Percentiles rank a stretch among this genome's conserved stretches.
phyloP scores from a whole-genome alignment of 352 stramenopile species.

The Phytophthora sansomeana region DNA sequence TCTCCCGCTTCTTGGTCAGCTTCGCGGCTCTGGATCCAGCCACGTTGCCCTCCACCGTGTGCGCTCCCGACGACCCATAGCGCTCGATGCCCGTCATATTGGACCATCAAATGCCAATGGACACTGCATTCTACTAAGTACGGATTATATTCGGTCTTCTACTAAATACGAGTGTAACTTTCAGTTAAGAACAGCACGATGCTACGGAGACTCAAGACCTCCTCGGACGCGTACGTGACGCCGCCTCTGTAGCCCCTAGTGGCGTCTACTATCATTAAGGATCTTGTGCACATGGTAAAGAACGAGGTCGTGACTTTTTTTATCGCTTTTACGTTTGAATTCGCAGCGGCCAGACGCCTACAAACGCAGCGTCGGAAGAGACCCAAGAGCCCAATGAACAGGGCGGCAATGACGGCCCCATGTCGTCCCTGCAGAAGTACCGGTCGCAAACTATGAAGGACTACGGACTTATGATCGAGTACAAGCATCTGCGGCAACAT shows the following conservation, averaged over 20 bases:
- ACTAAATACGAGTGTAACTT: constrained; percentile 33
- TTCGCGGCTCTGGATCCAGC: constrained; percentile 90
- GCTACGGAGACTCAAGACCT: constrained; percentile 74
- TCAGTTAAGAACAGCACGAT: constrained; percentile 39
- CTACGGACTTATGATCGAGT: constrained; percentile 98
- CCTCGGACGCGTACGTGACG: constrained; percentile 54
- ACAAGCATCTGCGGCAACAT: constrained; percentile 96
- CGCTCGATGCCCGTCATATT: constrained; percentile 76
- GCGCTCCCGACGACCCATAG: constrained; percentile 89
- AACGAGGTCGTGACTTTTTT: constrained; percentile 6
- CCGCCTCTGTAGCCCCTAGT: neutral
- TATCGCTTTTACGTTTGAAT: neutral
- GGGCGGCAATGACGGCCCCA: constrained; percentile 47
- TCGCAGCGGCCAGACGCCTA: constrained; percentile 29
- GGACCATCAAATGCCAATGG: neutral
- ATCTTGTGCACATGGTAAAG: neutral
- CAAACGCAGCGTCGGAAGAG: constrained; percentile 15
- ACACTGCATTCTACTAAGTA: constrained; percentile 32
- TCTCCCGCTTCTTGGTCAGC: constrained; percentile 93
- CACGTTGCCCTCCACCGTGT: constrained; percentile 98
- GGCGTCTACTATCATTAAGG: neutral
- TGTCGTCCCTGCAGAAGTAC: constrained; percentile 88
- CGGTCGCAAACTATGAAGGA: constrained; percentile 92
- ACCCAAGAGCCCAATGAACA: constrained; percentile 27
- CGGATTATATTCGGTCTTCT: constrained; percentile 8